phyloP scores from a whole-genome alignment of 2,329 filamentous ascomycete species.

The Fusarium torreyae region DNA sequence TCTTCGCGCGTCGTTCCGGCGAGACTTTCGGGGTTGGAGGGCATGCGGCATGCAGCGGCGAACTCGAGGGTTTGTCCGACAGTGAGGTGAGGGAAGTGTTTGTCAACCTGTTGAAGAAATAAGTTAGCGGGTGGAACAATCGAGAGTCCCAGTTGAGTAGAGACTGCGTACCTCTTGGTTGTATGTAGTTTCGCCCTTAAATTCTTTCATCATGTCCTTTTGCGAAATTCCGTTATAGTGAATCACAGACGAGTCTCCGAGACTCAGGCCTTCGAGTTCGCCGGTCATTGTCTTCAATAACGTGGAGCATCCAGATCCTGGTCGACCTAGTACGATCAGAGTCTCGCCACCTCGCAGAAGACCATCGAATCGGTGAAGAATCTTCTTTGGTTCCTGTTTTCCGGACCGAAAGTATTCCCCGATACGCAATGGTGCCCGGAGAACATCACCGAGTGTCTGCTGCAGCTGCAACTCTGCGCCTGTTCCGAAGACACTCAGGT shows the following conservation, averaged over 20 bases:
- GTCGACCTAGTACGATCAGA: conserved; percentile 52
- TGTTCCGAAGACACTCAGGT: conserved; percentile 59
- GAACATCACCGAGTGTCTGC: conserved; percentile 56
- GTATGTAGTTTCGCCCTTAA: conserved; percentile 78
- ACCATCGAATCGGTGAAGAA: conserved; percentile 29
- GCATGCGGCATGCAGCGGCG: conserved; percentile 78
- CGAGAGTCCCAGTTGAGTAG: rapidly evolving
- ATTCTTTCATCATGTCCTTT: conserved; percentile 69
- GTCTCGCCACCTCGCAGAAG: conserved; percentile 26
- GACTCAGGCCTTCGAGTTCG: conserved; percentile 63
- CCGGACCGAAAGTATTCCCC: conserved; percentile 8
- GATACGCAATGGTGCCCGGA: conserved; percentile 5
- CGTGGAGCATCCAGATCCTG: conserved; percentile 54
- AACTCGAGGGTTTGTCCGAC: conserved; percentile 82
- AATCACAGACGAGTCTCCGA: conserved; percentile 66
- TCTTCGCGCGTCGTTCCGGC: conserved; percentile 73
- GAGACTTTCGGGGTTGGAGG: conserved; percentile 69
- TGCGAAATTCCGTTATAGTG: conserved; percentile 75
- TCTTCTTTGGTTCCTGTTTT: conserved; percentile 23
- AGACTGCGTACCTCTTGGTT: conserved; percentile 73
- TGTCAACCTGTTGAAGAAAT: conserved; percentile 65
- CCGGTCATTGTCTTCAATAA: conserved; percentile 34
- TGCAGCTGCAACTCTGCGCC: conserved; percentile 56
- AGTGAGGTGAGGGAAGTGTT: conserved; percentile 84
- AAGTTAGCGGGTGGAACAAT: not conserved